Percentiles rank a stretch among this genome's conserved stretches.
phyloP scores from a whole-genome alignment of 345 rosid genomes.

The Gossypium arboreum region DNA sequence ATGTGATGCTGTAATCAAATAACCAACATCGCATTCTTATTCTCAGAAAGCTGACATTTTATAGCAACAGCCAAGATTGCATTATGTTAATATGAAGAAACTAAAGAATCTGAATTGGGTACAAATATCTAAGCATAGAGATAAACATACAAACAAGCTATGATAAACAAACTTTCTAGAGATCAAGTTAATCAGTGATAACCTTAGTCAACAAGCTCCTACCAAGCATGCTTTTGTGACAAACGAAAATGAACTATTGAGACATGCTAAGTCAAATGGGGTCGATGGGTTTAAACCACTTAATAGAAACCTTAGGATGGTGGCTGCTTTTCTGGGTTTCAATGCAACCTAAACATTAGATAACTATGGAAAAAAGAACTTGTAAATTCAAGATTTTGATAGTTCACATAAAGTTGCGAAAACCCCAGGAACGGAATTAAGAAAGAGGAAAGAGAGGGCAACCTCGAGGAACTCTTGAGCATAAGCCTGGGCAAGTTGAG shows the following conservation, averaged over 20 bases:
- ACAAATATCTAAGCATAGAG: background rate
- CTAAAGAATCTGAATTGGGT: background rate
- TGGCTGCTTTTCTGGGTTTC: background rate
- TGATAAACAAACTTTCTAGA: background rate
- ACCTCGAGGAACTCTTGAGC: conserved; percentile 85
- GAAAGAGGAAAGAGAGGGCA: background rate
- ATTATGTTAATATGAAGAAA: no score
- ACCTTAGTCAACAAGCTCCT: no score
- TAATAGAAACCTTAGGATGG: background rate
- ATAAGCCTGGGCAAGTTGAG: conserved; percentile 73
- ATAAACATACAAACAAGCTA: background rate
- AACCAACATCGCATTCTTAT: no score
- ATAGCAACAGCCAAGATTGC: no score
- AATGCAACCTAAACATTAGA: background rate
- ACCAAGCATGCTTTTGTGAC: no score
- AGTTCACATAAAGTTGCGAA: background rate
- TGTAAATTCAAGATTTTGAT: background rate
- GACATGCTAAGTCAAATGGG: background rate
- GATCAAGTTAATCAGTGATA: background rate
- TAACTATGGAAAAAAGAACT: background rate
- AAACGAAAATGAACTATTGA: background rate
- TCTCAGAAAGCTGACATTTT: no score
- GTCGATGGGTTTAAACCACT: background rate
- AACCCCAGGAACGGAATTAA: background rate
- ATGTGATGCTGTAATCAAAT: background rate